Conservation (phyloP, 805 yeast species). For the Yamadazyma takamatsuzukensis region DNA sequence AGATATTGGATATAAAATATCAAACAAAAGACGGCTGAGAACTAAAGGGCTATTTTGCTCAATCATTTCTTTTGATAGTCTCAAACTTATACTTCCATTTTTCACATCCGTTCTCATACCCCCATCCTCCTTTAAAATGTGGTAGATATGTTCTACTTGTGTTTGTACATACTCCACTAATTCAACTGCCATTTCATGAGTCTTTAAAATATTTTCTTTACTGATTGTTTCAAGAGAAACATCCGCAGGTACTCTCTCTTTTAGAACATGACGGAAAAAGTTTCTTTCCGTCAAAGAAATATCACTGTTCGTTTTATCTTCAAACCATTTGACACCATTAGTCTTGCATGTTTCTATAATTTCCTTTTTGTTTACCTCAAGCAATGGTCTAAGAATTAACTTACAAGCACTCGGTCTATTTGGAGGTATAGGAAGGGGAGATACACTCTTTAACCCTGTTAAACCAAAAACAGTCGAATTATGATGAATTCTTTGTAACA, state of each 20-base stretch:
- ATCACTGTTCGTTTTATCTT: slow-evolving; percentile 63
- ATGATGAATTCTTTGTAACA: slow-evolving; percentile 47
- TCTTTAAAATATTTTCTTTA: slow-evolving; percentile 9
- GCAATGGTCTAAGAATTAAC: slow-evolving; percentile 49
- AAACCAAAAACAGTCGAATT: slow-evolving; percentile 50
- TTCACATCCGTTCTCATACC: slow-evolving; percentile 1
- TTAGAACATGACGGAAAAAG: slow-evolving; percentile 39
- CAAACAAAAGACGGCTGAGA: slow-evolving; percentile 27
- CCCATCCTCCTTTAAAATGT: slow-evolving; percentile 2
- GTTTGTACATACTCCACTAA: slow-evolving; percentile 6
- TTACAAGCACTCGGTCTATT: slow-evolving; percentile 12
- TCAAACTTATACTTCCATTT: slow-evolving; percentile 3
- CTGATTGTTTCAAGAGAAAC: slow-evolving; percentile 8
- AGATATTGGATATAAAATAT: slow-evolving; percentile 23
- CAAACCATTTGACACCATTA: slow-evolving; percentile 55
- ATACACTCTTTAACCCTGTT: slow-evolving; percentile 43
- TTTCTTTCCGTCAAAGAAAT: slow-evolving; percentile 56
- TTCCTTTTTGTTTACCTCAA: slow-evolving; percentile 41
- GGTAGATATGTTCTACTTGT: slow-evolving; percentile 7
- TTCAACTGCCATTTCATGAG: slow-evolving; percentile 8
- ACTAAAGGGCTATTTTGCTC: slow-evolving; percentile 12
- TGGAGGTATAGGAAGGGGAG: slow-evolving; percentile 26
- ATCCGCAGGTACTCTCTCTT: slow-evolving; percentile 22
- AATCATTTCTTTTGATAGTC: not conserved
- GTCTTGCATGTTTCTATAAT: slow-evolving; percentile 44